These are phyloP conservation scores for Podospora australis DNA, from an alignment of 495 filamentous ascomycete genomes.

Conservation along the genomic window DNA sequence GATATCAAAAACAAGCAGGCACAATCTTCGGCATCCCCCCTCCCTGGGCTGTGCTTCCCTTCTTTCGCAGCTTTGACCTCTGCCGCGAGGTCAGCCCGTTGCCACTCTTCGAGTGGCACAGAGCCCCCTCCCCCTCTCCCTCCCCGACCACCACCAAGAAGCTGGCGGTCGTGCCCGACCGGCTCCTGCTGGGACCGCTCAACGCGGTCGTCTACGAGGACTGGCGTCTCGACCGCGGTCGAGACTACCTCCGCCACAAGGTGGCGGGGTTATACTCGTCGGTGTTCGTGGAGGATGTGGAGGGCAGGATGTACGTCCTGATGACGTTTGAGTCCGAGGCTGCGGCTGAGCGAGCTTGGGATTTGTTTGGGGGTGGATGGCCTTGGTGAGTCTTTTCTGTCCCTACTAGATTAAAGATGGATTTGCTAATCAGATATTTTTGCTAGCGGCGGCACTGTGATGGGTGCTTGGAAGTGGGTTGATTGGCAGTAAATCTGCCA, in stretches of 20 bases:
- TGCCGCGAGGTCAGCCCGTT: too few relatives aligned
- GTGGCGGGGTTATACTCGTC: not conserved
- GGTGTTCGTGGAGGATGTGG: not conserved
- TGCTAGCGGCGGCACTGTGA: not conserved
- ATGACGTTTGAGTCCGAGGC: not conserved
- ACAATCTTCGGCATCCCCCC: too few relatives aligned
- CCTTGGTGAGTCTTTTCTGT: not conserved
- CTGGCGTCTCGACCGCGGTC: not conserved
- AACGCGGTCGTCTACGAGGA: not conserved
- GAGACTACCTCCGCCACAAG: not conserved
- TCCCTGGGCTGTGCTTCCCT: too few relatives aligned
- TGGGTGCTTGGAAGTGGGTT: not conserved
- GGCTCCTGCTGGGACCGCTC: not conserved
- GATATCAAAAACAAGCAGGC: too few relatives aligned
- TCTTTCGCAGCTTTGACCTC: too few relatives aligned
- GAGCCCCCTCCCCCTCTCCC: too few relatives aligned
- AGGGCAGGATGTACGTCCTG: not conserved
- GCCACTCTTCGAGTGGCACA: too few relatives aligned
- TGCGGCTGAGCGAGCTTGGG: not conserved
- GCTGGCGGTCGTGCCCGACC: too few relatives aligned
- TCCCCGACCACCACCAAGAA: too few relatives aligned
- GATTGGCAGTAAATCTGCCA: not conserved
- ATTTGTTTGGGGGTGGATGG: not conserved
- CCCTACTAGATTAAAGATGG: not conserved
- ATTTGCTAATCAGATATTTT: not conserved